Evolutionary conservation across 805 yeast species (phyloP).

Genomic region (Isabelozyma gotoi): DNA sequence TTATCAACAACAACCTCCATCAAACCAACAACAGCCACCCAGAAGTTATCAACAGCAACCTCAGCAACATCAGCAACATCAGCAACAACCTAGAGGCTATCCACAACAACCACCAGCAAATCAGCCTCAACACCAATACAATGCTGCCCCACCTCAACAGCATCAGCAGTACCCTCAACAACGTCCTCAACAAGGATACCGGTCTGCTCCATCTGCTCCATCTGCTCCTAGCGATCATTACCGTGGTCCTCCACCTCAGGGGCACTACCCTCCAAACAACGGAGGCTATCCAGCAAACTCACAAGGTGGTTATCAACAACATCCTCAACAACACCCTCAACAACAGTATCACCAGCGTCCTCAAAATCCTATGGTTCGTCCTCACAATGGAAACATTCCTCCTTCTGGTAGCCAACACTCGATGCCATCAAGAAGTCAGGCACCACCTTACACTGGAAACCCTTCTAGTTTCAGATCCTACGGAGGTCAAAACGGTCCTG

Average conservation of each 20-base stretch:
- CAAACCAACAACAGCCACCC: conserved; percentile 3
- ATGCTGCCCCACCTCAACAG: conserved; percentile 8
- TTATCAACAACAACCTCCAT: conserved; percentile 3
- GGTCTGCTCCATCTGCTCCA: not conserved
- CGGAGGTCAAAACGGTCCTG: not conserved
- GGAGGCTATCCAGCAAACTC: not conserved
- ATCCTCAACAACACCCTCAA: conserved; percentile 3
- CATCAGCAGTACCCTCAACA: conserved; percentile 12
- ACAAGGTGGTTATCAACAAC: conserved; percentile 1
- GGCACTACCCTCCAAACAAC: not conserved
- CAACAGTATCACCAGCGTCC: conserved; percentile 1
- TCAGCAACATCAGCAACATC: conserved; percentile 1
- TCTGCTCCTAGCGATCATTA: not conserved
- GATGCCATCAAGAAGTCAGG: conserved; percentile 6
- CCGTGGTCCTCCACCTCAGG: not conserved
- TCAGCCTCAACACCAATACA: conserved; percentile 5
- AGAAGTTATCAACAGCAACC: conserved; percentile 1
- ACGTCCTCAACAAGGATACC: conserved; percentile 1
- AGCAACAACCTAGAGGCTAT: conserved; percentile 4
- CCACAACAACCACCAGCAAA: conserved; percentile 11
- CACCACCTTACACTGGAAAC: conserved; percentile 9
- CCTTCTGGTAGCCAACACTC: conserved; percentile 4
- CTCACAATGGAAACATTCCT: conserved; percentile 2
- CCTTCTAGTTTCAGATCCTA: conserved; percentile 17
- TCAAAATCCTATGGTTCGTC: conserved; percentile 1